Evolutionary conservation across 2,329 filamentous ascomycete species (phyloP), one percentile per base, ranked within the genome.

Genomic region (Onygenales sp.): DNA sequence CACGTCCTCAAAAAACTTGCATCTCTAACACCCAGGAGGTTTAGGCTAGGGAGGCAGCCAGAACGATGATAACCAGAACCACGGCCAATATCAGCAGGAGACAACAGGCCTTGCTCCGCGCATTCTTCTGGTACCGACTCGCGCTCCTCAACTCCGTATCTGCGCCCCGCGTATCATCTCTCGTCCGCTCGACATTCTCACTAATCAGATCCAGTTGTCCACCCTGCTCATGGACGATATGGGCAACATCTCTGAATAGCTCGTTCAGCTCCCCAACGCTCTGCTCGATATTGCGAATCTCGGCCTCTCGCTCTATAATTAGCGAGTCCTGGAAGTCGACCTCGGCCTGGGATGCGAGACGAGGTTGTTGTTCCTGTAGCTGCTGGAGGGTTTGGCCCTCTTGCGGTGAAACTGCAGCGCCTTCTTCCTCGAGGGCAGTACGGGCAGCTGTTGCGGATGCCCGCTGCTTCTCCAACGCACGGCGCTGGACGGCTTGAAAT

Each of bases 241-340:
- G 90, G 46, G 92, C 93, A n/a, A 98, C 90, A 74, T 98, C 92
- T 58, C 91, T 81, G 77, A 98, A 98, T 43, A 98, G 79, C 65
- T 97, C 93, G 64, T 98, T 98, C 57, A 98, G 76, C 65, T 98
- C 93, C 52, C 87, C 87, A 6, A 98, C 93, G 52, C 88, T 90
- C 70, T 96, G 91, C 74, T 97, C 93, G 63, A 98, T 98, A 67
- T 95, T 94, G 57, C 91, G 85, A 60, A 98, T 98, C 74, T 98
- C 93, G 54, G 89, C 84, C 70, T 98, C 93, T 52, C 94, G 90
- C 77, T 98, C 92, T 56, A 94, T 85, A 65, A 98, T 98, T 54
- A 98, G 77, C 13, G 87, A 85, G 62, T 98, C 93, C 67, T 98
- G 93, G 74, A 96, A 98, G 67, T 98, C 92, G 43, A 98, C 93